Evolutionary conservation across 306 rosid species (phyloP).

Genomic region (Corylus americana): DNA sequence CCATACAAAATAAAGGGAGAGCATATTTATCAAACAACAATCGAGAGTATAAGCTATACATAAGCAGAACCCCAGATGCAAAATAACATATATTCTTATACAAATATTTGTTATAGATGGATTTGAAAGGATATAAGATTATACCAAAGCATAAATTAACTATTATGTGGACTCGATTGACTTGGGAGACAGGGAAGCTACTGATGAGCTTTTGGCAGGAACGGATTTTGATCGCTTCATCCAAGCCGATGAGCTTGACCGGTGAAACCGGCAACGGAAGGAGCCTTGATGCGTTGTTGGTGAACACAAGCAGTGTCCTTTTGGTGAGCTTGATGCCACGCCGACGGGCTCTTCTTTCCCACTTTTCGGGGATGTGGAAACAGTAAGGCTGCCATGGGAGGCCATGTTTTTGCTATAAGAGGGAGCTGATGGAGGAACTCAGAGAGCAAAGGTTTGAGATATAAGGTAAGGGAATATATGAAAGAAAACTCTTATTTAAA

Average conservation of each 20-base stretch:
- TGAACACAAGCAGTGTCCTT: conserved; percentile 80
- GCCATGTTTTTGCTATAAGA: conserved; percentile 42
- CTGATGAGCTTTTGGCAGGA: conserved; percentile 40
- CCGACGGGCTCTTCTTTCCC: conserved; percentile 33
- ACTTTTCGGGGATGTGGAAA: conserved; percentile 58
- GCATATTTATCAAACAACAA: neutral
- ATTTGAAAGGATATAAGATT: neutral
- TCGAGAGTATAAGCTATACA: neutral
- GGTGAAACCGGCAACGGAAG: conserved; percentile 86
- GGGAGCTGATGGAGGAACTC: neutral
- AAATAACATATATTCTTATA: neutral
- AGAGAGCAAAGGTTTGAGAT: neutral
- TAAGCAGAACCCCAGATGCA: neutral
- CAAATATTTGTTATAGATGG: neutral
- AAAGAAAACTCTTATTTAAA: neutral
- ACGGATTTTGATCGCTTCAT: conserved; percentile 67
- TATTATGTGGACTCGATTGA: conserved; percentile 35
- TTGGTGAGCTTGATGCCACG: conserved; percentile 33
- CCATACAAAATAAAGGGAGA: neutral
- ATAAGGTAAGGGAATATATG: conserved; percentile 3
- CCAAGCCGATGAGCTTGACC: conserved; percentile 39
- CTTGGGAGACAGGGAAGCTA: conserved; percentile 38
- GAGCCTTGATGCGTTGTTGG: conserved; percentile 92
- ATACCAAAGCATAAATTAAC: neutral
- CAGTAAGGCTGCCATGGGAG: conserved; percentile 39